A percentile compares a stretch with the other conserved stretches of the same genome.
Conservation (phyloP, 345 rosid genomes). For the Erysimum cheiranthoides region DNA sequence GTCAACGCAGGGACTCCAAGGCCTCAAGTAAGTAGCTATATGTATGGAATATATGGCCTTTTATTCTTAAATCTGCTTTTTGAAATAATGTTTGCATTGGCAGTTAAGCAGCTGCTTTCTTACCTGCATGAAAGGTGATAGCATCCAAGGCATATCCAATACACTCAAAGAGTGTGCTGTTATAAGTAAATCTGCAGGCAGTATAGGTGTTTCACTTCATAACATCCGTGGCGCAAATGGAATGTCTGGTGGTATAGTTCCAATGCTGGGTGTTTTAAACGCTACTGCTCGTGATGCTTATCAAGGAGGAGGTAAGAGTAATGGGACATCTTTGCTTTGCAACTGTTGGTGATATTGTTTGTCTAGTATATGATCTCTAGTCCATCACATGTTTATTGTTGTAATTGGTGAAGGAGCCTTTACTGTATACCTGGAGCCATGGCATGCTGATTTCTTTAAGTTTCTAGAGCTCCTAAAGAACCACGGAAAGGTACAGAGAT, state of each 20-base stretch:
- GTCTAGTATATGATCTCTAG: too few relatives aligned
- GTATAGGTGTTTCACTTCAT: constrained; percentile 88
- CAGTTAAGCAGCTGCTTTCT: constrained; percentile 85
- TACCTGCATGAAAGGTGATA: constrained; percentile 64
- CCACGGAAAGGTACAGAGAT: too few relatives aligned
- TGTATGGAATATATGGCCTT: too few relatives aligned
- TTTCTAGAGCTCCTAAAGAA: too few relatives aligned
- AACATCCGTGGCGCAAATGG: constrained; percentile 40
- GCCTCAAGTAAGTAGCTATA: constrained; percentile 61
- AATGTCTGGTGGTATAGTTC: constrained; percentile 64
- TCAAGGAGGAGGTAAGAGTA: constrained; percentile 46
- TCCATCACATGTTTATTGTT: too few relatives aligned
- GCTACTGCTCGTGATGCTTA: too few relatives aligned
- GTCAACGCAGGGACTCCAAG: constrained; percentile 92
- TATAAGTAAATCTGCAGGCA: constrained; percentile 96
- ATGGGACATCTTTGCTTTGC: constrained; percentile 14
- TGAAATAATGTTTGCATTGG: constrained; percentile 10
- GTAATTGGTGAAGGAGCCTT: too few relatives aligned
- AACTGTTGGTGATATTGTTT: too few relatives aligned
- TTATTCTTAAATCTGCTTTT: too few relatives aligned
- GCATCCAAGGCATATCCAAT: constrained; percentile 65
- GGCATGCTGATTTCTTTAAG: too few relatives aligned
- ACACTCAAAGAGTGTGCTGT: constrained; percentile 61
- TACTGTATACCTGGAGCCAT: too few relatives aligned
- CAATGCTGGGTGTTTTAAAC: constrained; percentile 51